Conservation (phyloP, 371 early-diverging fungal species). For the Lichtheimia corymbifera region DNA sequence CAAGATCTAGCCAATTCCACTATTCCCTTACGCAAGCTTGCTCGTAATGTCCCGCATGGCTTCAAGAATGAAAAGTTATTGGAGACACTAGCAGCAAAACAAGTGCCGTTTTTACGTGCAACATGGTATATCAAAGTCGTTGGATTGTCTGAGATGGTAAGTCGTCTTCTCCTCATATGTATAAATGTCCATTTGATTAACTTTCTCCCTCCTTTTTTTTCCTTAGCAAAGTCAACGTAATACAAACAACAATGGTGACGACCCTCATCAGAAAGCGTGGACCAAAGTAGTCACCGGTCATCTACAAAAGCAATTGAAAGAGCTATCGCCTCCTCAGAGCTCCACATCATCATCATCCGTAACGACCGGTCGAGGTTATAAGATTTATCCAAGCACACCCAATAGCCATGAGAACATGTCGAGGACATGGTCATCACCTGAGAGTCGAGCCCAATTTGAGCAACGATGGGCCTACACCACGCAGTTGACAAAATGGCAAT, state of each 20-base stretch:
- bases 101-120: slow-evolving; percentile 71
- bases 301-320: slow-evolving; percentile 46
- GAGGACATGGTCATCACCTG: slow-evolving; percentile 54
- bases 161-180: neutral
- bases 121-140: slow-evolving; percentile 77
- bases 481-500: slow-evolving; percentile 69
- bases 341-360: slow-evolving; percentile 25
- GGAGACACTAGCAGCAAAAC: slow-evolving; percentile 57
- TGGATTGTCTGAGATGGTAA: slow-evolving; percentile 63
- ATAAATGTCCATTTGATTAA: no score
- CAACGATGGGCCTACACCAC: slow-evolving; percentile 65
- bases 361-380: slow-evolving; percentile 25
- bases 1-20: slow-evolving; percentile 56
- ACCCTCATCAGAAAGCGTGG: slow-evolving; percentile 36
- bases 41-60: slow-evolving; percentile 63
- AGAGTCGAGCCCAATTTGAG: slow-evolving; percentile 56
- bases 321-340: slow-evolving; percentile 35
- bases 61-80: slow-evolving; percentile 69
- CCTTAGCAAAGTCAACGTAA: slow-evolving; percentile 27
- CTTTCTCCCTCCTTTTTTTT: slow-evolving; percentile 3
- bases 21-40: slow-evolving; percentile 57
- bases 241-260: slow-evolving; percentile 24
- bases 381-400: slow-evolving; percentile 22
- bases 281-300: slow-evolving; percentile 35
- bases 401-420: slow-evolving; percentile 30